phyloP scores from a whole-genome alignment of 2,329 filamentous ascomycete genomes.

The Pyricularia grisea region DNA sequence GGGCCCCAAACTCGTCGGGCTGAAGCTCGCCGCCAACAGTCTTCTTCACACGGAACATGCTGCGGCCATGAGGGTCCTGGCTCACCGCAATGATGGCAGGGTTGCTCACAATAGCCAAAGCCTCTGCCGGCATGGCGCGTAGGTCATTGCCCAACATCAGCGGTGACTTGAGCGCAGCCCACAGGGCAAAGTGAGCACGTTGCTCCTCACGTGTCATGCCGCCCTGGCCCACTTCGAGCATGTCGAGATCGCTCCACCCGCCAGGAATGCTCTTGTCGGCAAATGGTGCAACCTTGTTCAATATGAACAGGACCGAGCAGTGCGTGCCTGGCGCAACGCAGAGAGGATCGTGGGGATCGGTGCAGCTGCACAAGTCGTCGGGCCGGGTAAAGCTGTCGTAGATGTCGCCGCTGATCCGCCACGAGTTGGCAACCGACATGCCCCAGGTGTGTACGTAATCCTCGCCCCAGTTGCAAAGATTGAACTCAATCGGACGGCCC shows the following conservation, averaged over 20 bases:
- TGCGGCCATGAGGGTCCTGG: constrained; percentile 30
- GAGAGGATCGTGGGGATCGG: constrained; percentile 1
- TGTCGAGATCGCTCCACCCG: constrained; percentile 14
- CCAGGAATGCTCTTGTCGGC: constrained; percentile 8
- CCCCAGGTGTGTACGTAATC: constrained; percentile 20
- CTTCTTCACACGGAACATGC: constrained; percentile 14
- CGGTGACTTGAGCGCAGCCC: constrained; percentile 12
- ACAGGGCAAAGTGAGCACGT: constrained; percentile 13
- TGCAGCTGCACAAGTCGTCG: constrained; percentile 18
- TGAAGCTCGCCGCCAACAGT: constrained; percentile 5
- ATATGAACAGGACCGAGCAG: constrained; percentile 18
- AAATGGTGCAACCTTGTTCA: constrained; percentile 15
- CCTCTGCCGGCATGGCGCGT: constrained; percentile 17
- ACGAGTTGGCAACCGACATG: constrained; percentile 20
- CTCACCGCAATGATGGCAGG: constrained; percentile 32
- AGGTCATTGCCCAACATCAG: constrained; percentile 14
- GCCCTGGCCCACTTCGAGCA: constrained; percentile 13
- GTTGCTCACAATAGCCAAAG: constrained; percentile 29
- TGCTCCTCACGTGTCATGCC: constrained; percentile 13
- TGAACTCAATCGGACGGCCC: constrained; percentile 20
- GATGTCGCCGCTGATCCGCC: constrained; percentile 24
- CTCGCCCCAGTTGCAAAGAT: constrained; percentile 25
- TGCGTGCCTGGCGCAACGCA: constrained; percentile 13
- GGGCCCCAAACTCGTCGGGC: constrained; percentile 8
- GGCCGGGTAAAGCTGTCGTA: constrained; percentile 22